Evolutionary conservation across 768 basidiomycete species (phyloP), one percentile per base, ranked within the genome.

Genomic region (Leccinum disarticulatum): DNA sequence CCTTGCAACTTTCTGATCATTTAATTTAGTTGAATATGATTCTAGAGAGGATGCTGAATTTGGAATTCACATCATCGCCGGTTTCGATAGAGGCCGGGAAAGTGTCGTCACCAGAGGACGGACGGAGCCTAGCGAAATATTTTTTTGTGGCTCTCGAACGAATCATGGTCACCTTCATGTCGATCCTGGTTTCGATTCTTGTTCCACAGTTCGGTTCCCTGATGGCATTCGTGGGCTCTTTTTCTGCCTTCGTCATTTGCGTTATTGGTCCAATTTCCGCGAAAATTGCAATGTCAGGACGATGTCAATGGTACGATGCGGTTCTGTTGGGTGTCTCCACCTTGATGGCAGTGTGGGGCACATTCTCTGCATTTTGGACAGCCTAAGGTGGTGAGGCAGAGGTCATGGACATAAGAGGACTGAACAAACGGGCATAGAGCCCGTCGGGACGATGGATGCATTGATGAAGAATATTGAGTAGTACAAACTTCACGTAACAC

Each of bases 201-300:
- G 72, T 95, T 22, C 93, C 93, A 6, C 83, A 90, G 56, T 95
- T 95, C 73, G 85, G 87, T 62, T 80, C 86, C 5, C 77, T 88
- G 73, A 93, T 95, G 90, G 91, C 93, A 1, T 91, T 97, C 72
- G 77, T 98, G 55, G 95, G 95, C 3, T 87, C 91, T n/a, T 93
- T 93, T 72, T 87, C 88, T 36, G 90, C 93, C 0, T 87, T 87
- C 63, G 76, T 87, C 67, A 80, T 93, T 25, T 90, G 89, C 61
- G 81, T 91, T 25, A 85, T 92, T 60, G 84, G 88, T 10, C 95
- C 93, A 5, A 77, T 95, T 41, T 77, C 83, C 27, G 89, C 88
- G 5, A 90, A 90, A 69, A 76, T 88, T 15, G 80, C 78, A 52
- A 75, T 93, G 58, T 77, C 81, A 25, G 76, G 81, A 4, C 76